Conservation (phyloP, 2,329 filamentous ascomycete species). For the Colletotrichum lindemuthianum region DNA sequence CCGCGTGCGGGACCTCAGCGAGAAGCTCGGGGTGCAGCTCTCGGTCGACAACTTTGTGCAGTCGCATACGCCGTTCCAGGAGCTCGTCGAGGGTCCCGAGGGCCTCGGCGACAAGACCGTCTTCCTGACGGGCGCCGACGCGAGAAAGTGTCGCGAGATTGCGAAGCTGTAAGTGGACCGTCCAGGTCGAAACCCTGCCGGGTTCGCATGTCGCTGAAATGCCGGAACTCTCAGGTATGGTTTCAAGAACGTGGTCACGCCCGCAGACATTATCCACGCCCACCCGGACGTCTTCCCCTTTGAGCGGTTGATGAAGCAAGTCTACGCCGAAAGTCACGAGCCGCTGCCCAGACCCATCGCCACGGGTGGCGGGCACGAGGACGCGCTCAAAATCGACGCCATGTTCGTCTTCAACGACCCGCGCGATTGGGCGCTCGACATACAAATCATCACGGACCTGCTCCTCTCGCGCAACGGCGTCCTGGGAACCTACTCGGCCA, state of each 20-base stretch:
- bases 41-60: slow-evolving; percentile 74
- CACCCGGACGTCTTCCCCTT: slow-evolving; percentile 88
- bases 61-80: slow-evolving; percentile 89
- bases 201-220: not conserved
- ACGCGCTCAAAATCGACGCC: slow-evolving; percentile 81
- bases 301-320: slow-evolving; percentile 69
- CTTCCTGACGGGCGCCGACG: slow-evolving; percentile 77
- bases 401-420: slow-evolving; percentile 96
- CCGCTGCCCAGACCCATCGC: slow-evolving; percentile 65
- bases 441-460: slow-evolving; percentile 84
- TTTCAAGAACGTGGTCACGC: slow-evolving; percentile 84
- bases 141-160: slow-evolving; percentile 74
- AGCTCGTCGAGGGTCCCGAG: slow-evolving; percentile 68
- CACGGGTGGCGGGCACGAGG: slow-evolving; percentile 46
- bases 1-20: slow-evolving; percentile 36
- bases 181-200: slow-evolving; percentile 36
- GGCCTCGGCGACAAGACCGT: slow-evolving; percentile 73
- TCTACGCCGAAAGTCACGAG: slow-evolving; percentile 68
- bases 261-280: slow-evolving; percentile 81
- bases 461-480: slow-evolving; percentile 82
- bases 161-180: slow-evolving; percentile 68
- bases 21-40: slow-evolving; percentile 61
- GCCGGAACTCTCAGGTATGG: slow-evolving; percentile 61
- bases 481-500: slow-evolving; percentile 79
- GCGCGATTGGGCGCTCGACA: slow-evolving; percentile 93